Conservation (phyloP, 768 basidiomycete species). For the Lactarius sp. region DNA sequence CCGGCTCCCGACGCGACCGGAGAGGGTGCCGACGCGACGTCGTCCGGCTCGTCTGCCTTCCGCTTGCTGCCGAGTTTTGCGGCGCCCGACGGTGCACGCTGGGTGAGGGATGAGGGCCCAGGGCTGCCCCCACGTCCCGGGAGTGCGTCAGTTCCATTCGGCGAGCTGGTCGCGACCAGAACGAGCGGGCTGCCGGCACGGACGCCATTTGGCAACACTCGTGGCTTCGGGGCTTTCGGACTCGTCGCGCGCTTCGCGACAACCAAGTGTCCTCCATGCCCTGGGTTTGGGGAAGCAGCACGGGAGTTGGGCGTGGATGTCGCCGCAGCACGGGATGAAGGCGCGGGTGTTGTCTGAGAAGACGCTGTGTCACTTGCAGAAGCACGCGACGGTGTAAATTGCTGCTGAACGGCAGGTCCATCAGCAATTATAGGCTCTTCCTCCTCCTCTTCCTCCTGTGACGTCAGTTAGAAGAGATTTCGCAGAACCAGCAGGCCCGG, state of each 20-base stretch:
- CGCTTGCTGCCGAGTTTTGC: slow-evolving; percentile 50
- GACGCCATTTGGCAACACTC: slow-evolving; percentile 40
- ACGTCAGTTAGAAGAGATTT: slow-evolving; percentile 18
- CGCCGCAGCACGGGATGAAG: slow-evolving; percentile 33
- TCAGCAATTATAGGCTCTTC: slow-evolving; percentile 50
- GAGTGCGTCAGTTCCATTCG: slow-evolving; percentile 34
- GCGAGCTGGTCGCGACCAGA: slow-evolving; percentile 32
- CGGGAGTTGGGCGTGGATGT: slow-evolving; percentile 44
- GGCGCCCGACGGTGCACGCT: slow-evolving; percentile 28
- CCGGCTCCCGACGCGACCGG: slow-evolving; percentile 24
- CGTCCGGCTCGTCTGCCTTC: slow-evolving; percentile 43
- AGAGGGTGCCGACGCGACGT: slow-evolving; percentile 8
- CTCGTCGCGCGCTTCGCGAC: slow-evolving; percentile 84
- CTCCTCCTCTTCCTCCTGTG: slow-evolving; percentile 66
- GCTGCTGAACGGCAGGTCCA: slow-evolving; percentile 43
- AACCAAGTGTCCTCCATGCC: slow-evolving; percentile 68
- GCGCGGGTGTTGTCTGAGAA: slow-evolving; percentile 36
- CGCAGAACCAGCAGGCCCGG: background rate
- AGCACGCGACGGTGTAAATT: slow-evolving; percentile 43
- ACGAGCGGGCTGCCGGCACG: slow-evolving; percentile 56
- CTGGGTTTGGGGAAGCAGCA: slow-evolving; percentile 54
- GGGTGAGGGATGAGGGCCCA: slow-evolving; percentile 30
- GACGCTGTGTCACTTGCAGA: slow-evolving; percentile 24
- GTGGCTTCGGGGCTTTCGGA: slow-evolving; percentile 63
- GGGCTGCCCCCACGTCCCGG: slow-evolving; percentile 25